A percentile compares a stretch with the other conserved stretches of the same genome.
phyloP scores from a whole-genome alignment of 1,284 basidiomycete species.

The Ceratobasidium sp. region DNA sequence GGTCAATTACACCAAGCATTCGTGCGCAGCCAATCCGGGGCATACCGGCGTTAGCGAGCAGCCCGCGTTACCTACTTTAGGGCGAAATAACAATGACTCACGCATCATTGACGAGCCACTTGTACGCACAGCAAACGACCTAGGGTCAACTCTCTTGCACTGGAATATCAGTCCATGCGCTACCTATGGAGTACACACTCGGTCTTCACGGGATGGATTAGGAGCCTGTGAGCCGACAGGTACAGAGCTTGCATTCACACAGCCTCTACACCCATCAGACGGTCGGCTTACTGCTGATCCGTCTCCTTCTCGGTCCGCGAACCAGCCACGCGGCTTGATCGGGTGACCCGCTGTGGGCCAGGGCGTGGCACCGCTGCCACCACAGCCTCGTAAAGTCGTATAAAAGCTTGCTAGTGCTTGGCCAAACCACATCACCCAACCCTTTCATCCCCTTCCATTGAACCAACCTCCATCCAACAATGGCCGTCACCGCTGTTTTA shows the following conservation, averaged over 20 bases:
- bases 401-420: not conserved
- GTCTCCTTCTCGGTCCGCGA: not conserved
- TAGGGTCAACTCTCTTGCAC: not conserved
- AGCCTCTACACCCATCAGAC: not conserved
- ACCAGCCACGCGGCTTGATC: not conserved
- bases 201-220: not conserved
- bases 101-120: no score
- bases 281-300: not conserved
- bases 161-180: not conserved
- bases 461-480: not conserved
- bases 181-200: not conserved
- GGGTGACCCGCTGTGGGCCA: not conserved
- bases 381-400: not conserved
- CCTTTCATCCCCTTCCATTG: not conserved
- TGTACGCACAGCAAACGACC: no score
- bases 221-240: not conserved
- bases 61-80: no score
- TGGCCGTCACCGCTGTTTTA: not conserved
- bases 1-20: no score
- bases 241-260: not conserved
- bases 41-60: no score
- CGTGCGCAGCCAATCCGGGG: no score
- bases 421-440: not conserved
- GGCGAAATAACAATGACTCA: no score
- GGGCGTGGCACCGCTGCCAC: not conserved